These are phyloP conservation scores for Phalaenopsis hybrid DNA, from an alignment of 116 monocot genomes.

Conservation along the genomic window DNA sequence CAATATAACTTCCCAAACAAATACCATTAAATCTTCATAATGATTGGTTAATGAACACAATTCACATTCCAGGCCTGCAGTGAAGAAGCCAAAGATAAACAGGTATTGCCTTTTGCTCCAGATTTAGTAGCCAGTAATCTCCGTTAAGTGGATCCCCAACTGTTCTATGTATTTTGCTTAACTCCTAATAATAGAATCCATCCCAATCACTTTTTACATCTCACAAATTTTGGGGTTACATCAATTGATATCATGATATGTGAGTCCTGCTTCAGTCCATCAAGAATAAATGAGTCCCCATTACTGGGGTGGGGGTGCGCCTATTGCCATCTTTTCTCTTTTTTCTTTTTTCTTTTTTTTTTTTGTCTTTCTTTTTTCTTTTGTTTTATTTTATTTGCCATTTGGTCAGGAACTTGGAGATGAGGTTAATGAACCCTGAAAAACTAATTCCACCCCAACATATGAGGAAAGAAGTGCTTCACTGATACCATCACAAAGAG, in stretches of 20 bases:
- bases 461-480: background rate
- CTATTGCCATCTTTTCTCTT: too few relatives aligned
- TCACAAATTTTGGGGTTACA: background rate
- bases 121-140: background rate
- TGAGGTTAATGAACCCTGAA: background rate
- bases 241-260: background rate
- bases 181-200: background rate
- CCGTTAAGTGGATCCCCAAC: background rate
- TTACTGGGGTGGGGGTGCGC: background rate
- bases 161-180: background rate
- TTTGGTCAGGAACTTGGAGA: background rate
- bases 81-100: background rate
- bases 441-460: background rate
- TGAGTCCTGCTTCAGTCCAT: background rate
- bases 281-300: background rate
- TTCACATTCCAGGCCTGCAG: background rate
- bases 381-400: background rate
- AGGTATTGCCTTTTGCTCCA: background rate
- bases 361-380: too few relatives aligned
- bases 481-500: background rate
- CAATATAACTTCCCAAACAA: background rate
- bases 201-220: background rate
- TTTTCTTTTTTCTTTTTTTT: too few relatives aligned
- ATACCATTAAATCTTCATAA: background rate
- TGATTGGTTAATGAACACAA: background rate